Base-by-base conservation (phyloP, 805 yeast genomes). In the Isabelozyma gotoi region DNA sequence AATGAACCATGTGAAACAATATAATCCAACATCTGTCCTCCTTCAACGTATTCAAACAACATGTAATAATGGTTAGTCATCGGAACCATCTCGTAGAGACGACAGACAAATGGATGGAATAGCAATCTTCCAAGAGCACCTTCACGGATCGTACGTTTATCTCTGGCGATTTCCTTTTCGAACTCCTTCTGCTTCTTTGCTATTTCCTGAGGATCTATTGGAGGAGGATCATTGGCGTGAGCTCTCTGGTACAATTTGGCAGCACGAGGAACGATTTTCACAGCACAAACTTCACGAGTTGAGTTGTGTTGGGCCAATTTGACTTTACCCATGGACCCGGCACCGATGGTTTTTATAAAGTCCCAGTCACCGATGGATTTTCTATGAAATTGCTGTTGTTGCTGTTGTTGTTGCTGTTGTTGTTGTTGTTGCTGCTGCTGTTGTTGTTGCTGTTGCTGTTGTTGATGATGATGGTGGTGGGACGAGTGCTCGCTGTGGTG, bases 291-390 rank as follows among this genome's bases (percentile, higher is more conserved):
- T 53, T 88, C 91, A 47, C 78, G 80, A 1, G 97, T 88, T 29
- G 81, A 65, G 51, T 86, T 80, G 68, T 91, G 96, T 56, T 81
- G 84, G 1, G 98, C 98, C 33, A 94, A 73, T 67, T 94, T 94
- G 39, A 94, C 99, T 63, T 92, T 95, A 46, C 99, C 99, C 99
- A 94, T 94, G 0, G 97, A 89, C 3, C 99, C 99, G 2, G 98
- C 96, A 35, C 99, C 99, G 37, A 94, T 87, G 2, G 97, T 90
- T 65, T 89, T 89, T 45, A 88, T 77, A 55, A 92, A 91, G 54
- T 88, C 96, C 99, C 99, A 92, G 51, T 94, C 97, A 11, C 98
- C 99, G 42, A 92, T 85, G 4, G 96, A 78, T 46, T 85, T 85
- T 50, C 98, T 80, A 62, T 90, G 92, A 53, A 87, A 86, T 52